These are phyloP conservation scores for Myriosclerotinia duriaeana DNA, from an alignment of 2,329 filamentous ascomycete species.

Conservation along the genomic window DNA sequence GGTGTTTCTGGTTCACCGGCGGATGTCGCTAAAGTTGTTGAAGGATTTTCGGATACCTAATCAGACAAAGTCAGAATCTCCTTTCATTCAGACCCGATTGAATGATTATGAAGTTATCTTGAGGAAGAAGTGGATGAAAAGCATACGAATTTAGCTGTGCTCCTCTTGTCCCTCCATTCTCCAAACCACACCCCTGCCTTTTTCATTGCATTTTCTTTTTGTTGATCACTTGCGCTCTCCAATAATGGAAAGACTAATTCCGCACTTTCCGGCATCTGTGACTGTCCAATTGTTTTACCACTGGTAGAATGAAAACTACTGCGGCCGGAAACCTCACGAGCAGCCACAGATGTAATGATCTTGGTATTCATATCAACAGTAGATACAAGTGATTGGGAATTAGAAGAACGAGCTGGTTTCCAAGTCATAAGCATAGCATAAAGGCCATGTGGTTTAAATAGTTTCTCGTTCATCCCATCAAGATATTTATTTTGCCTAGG, in stretches of 20 bases:
- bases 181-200: conserved; percentile 42
- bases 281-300: conserved; percentile 43
- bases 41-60: conserved; percentile 42
- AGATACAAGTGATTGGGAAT: conserved; percentile 27
- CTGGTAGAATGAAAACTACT: conserved; percentile 41
- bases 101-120: not conserved
- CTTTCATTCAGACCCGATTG: not conserved
- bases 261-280: conserved; percentile 44
- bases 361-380: conserved; percentile 42
- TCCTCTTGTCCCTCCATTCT: conserved; percentile 34
- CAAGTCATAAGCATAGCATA: conserved; percentile 56
- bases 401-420: conserved; percentile 43
- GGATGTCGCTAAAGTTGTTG: conserved; percentile 41
- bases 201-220: conserved; percentile 40
- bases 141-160: conserved; percentile 43
- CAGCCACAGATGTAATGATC: conserved; percentile 41
- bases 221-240: conserved; percentile 37
- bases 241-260: conserved; percentile 44
- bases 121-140: not conserved
- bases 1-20: conserved; percentile 42
- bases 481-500: conserved; percentile 51
- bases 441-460: conserved; percentile 58
- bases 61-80: not conserved
- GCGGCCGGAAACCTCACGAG: conserved; percentile 29
- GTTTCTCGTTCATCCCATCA: conserved; percentile 53